phyloP scores from a whole-genome alignment of 1,139 yeast species.

The Sugiyamaella japonica region DNA sequence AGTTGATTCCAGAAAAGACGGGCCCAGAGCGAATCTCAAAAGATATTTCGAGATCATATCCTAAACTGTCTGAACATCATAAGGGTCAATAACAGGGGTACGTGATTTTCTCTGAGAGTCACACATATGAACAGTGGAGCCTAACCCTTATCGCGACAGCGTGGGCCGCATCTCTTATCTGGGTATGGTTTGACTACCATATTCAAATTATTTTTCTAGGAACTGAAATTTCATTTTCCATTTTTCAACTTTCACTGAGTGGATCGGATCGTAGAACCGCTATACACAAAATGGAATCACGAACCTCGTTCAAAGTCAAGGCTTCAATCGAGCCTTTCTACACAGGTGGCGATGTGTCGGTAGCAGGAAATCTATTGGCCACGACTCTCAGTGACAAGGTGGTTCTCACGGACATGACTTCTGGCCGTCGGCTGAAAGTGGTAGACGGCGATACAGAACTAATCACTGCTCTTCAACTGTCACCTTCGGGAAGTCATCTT shows the following conservation, averaged over 20 bases:
- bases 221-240: slow-evolving; percentile 4
- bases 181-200: slow-evolving; percentile 8
- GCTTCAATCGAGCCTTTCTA: slow-evolving; percentile 65
- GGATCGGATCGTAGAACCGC: neutral
- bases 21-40: slow-evolving; percentile 35
- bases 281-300: slow-evolving; percentile 15
- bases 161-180: slow-evolving; percentile 1
- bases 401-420: slow-evolving; percentile 60
- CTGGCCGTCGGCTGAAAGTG: slow-evolving; percentile 58
- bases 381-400: slow-evolving; percentile 77
- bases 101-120: too few species aligned
- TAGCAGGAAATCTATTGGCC: slow-evolving; percentile 70
- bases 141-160: slow-evolving; percentile 7
- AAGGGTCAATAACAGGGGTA: too few species aligned
- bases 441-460: slow-evolving; percentile 86
- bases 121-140: neutral
- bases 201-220: slow-evolving; percentile 11
- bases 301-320: slow-evolving; percentile 9
- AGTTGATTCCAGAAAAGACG: slow-evolving; percentile 30
- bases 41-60: slow-evolving; percentile 34
- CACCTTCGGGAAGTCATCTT: slow-evolving; percentile 71
- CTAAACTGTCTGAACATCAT: too few species aligned
- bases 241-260: neutral
- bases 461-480: slow-evolving; percentile 68
- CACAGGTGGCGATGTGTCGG: slow-evolving; percentile 78